phyloP scores from a whole-genome alignment of 2,329 filamentous ascomycete genomes.

The Exophiala dermatitidis region DNA sequence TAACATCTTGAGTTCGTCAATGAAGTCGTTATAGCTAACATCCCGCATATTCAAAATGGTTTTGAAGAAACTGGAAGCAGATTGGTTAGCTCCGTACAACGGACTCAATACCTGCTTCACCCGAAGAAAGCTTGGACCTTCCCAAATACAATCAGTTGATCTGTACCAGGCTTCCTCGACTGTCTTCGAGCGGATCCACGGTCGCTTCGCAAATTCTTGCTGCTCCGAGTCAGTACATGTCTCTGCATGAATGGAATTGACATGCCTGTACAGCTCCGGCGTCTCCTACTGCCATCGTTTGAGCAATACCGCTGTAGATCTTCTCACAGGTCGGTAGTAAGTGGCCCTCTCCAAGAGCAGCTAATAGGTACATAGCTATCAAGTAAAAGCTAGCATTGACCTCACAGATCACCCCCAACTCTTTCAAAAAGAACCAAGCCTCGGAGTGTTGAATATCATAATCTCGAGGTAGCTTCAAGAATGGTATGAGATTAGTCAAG shows the following conservation, averaged over 20 bases:
- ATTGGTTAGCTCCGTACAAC: slow-evolving; percentile 6
- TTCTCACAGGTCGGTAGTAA: slow-evolving; percentile 5
- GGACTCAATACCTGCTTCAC: slow-evolving; percentile 8
- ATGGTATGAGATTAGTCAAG: slow-evolving; percentile 1
- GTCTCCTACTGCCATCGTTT: slow-evolving; percentile 7
- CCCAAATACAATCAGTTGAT: slow-evolving; percentile 15
- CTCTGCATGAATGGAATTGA: background rate
- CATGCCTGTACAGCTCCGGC: slow-evolving; percentile 5
- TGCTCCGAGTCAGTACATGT: background rate
- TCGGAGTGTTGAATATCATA: slow-evolving; percentile 2
- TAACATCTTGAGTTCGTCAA: slow-evolving; percentile 13
- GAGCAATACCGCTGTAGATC: slow-evolving; percentile 10
- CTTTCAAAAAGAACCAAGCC: slow-evolving; percentile 12
- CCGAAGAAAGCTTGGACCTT: slow-evolving; percentile 10
- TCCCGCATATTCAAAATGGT: slow-evolving; percentile 9
- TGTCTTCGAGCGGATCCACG: slow-evolving; percentile 4
- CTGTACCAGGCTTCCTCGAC: slow-evolving; percentile 6
- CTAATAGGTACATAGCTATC: background rate
- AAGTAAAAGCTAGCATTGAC: slow-evolving; percentile 7
- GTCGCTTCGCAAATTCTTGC: slow-evolving; percentile 2
- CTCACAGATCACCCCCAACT: slow-evolving; percentile 13
- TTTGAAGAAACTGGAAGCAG: slow-evolving; percentile 13
- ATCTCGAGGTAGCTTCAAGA: slow-evolving; percentile 11
- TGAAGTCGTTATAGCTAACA: slow-evolving; percentile 5
- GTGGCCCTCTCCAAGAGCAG: background rate